A percentile compares a stretch with the other conserved stretches of the same genome.
Evolutionary conservation across 2,329 filamentous ascomycete species (phyloP).

Genomic region (Cordyceps cicadae): DNA sequence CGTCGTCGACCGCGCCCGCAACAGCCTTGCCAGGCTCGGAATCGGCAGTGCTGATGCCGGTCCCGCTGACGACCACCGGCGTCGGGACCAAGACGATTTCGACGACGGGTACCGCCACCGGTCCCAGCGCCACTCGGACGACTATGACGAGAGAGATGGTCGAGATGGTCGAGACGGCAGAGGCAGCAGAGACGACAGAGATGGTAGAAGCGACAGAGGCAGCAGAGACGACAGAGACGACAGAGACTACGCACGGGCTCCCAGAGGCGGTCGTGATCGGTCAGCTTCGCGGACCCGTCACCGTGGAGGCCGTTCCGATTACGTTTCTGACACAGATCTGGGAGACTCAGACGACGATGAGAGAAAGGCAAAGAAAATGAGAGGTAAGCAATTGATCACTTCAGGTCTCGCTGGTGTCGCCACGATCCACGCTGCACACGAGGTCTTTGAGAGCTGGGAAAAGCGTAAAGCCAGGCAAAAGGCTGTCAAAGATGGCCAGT

Average conservation of each 20-base stretch:
- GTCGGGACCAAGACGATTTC: conserved; percentile 38
- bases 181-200: conserved; percentile 30
- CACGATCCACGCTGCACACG: conserved; percentile 52
- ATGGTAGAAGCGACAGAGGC: conserved; percentile 29
- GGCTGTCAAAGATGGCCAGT: conserved; percentile 45
- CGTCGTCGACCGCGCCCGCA: conserved; percentile 54
- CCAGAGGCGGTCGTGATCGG: conserved; percentile 14
- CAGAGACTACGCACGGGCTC: conserved; percentile 28
- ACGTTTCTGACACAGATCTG: conserved; percentile 45
- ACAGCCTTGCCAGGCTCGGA: conserved; percentile 53
- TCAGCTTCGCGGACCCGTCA: conserved; percentile 1
- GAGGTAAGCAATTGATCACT: conserved; percentile 53
- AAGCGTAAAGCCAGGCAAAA: conserved; percentile 44
- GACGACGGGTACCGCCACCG: conserved; percentile 29
- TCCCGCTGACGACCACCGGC: conserved; percentile 29
- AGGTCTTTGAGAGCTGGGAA: conserved; percentile 51
- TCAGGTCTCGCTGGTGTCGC: conserved; percentile 49
- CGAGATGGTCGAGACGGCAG: conserved; percentile 32
- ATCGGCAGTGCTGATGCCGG: conserved; percentile 41
- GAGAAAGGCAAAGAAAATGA: conserved; percentile 47
- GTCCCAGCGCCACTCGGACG: conserved; percentile 35
- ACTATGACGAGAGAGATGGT: conserved; percentile 29
- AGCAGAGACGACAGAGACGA: conserved; percentile 28
- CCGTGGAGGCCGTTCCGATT: conserved; percentile 29
- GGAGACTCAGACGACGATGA: conserved; percentile 51